Conservation (phyloP, 371 early-diverging fungal species). For the Haplosporangium sp. region DNA sequence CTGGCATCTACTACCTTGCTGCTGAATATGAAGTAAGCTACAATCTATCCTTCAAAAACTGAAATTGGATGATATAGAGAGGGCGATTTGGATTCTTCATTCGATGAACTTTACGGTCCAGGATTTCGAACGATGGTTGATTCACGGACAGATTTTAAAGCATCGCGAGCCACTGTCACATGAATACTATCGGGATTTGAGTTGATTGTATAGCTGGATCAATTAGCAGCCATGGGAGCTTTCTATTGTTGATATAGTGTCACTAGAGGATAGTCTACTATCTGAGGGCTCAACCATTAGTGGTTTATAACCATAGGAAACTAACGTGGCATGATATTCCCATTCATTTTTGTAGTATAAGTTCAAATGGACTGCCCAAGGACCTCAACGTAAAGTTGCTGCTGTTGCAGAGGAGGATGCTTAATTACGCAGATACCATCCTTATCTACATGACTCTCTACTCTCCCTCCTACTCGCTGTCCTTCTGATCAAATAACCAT, state of each 20-base stretch:
- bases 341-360: slow-evolving; percentile 13
- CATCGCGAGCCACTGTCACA: not conserved
- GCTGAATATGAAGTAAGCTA: slow-evolving; percentile 64
- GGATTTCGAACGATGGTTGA: not conserved
- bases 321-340: not conserved
- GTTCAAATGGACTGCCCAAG: slow-evolving; percentile 43
- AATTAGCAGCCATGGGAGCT: not conserved
- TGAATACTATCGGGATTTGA: not conserved
- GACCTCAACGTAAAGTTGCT: slow-evolving; percentile 34
- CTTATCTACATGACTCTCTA: slow-evolving; percentile 5
- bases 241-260: not conserved
- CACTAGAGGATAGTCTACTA: not conserved
- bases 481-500: not conserved
- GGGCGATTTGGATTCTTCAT: not conserved
- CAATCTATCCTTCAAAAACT: not conserved
- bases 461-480: not conserved
- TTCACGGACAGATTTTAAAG: not conserved
- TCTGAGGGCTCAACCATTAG: too few relatives aligned
- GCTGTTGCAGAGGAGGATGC: slow-evolving; percentile 43
- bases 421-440: slow-evolving; percentile 17
- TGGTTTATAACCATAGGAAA: not conserved
- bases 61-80: not conserved
- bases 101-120: not conserved
- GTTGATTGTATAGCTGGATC: not conserved
- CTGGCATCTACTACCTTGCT: slow-evolving; percentile 63